Evolutionary conservation across 2,329 filamentous ascomycete genomes (phyloP).

Genomic region (Ceratocystis alfenasii): DNA sequence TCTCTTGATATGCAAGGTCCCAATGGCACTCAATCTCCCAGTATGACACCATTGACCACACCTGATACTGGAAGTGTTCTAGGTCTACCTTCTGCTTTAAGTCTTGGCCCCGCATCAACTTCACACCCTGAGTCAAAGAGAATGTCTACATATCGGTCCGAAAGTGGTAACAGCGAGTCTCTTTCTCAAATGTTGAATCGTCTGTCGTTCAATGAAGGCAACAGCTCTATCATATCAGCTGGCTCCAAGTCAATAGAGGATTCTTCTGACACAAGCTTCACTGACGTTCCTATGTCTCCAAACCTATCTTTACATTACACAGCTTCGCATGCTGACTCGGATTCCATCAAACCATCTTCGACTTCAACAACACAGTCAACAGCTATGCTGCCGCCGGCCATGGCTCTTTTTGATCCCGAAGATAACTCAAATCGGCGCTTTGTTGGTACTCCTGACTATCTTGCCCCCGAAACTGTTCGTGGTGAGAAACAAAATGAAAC

Average conservation of each 20-base stretch:
- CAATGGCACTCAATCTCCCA: constrained; percentile 55
- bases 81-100: constrained; percentile 91
- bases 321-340: constrained; percentile 11
- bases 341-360: constrained; percentile 32
- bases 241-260: constrained; percentile 53
- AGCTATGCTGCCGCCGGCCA: constrained; percentile 74
- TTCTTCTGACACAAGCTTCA: constrained; percentile 28
- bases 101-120: constrained; percentile 43
- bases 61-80: constrained; percentile 53
- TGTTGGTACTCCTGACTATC: constrained; percentile 91
- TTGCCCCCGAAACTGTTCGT: constrained; percentile 92
- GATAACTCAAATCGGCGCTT: constrained; percentile 77
- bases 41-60: constrained; percentile 74
- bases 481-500: constrained; percentile 93
- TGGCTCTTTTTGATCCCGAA: constrained; percentile 80
- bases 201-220: constrained; percentile 59
- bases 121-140: constrained; percentile 40
- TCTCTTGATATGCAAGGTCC: constrained; percentile 63
- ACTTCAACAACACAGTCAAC: constrained; percentile 41
- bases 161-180: constrained; percentile 82
- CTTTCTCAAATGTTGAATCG: constrained; percentile 70
- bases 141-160: constrained; percentile 68
- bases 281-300: constrained; percentile 66
- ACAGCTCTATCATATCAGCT: constrained; percentile 31
- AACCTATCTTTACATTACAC: constrained; percentile 39